Base-by-base conservation (phyloP, 2,329 filamentous ascomycete genomes). In the Penicillium sp. region DNA sequence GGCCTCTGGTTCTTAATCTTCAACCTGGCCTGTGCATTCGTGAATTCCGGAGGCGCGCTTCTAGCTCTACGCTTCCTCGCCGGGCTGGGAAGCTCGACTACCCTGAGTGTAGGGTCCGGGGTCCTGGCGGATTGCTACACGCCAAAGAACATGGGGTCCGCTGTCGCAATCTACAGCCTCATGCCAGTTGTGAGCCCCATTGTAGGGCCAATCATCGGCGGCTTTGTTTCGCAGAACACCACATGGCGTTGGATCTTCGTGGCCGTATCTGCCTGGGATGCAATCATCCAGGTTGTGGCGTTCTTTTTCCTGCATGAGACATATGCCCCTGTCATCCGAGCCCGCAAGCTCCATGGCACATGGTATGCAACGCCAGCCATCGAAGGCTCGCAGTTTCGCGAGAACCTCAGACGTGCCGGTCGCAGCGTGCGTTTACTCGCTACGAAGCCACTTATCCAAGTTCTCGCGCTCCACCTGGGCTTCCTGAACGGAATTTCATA, bases 151-250 rank as follows among this genome's bases (percentile, higher is more conserved):
- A 24, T 31, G 87, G 1, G 76, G 86, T 4, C 5, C 72, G 58
- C 55, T 16, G 58, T 60, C 3, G 14, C 36, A 14, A 38, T 38
- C n/a, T 43, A 22, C 13, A 29, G 9, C 42, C 11, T 22, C 22
- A 34, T 34, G 36, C 36, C 36, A 38, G 36, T 38, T 16, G n/a
- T 38, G 14, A 13, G 51, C 38, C 21, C 40, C 16, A 43, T 4
- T 24, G n/a, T 86, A 21, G 86, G 85, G 0, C 86, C 86, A 1
- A 83, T 88, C 2, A 79, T 81, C 1, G 85, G 85, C 16, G 84
- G 82, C 1, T 87, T 84, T 65, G 82, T 88, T 29, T 77, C 83
- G 1, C 72, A 84, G 60, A 71, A 48, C 43, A 59, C 60, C 2
- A 63, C 57, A 43, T 65, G 64, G 64, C 58, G 62, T 2, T 66